A percentile compares a stretch with the other conserved stretches of the same genome.
Evolutionary conservation across 192 early-diverging fungal genomes (phyloP).

Genomic region (Bifiguratus adelaidae): DNA sequence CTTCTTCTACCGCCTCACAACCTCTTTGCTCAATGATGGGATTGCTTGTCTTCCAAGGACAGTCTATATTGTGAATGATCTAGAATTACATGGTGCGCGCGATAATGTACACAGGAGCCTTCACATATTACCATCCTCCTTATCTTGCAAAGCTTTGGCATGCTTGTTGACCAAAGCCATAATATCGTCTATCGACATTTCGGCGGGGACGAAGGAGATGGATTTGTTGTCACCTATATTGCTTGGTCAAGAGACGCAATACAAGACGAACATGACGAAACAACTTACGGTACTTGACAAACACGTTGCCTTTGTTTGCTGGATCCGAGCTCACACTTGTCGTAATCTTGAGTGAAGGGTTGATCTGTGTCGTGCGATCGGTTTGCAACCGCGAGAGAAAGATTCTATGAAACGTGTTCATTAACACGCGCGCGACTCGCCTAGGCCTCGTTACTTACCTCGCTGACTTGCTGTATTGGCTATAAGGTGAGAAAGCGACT

Average conservation of each 20-base stretch:
- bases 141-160: conserved; percentile 40
- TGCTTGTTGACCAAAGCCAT: conserved; percentile 37
- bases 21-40: too few species aligned
- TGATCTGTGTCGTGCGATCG: conserved; percentile 26
- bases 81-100: too few species aligned
- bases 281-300: conserved; percentile 32
- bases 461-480: conserved; percentile 27
- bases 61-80: too few species aligned
- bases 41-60: too few species aligned
- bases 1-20: too few species aligned
- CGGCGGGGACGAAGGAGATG: conserved; percentile 24
- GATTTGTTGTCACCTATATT: conserved; percentile 32
- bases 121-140: conserved; percentile 32
- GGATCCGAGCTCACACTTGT: conserved; percentile 31
- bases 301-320: conserved; percentile 19
- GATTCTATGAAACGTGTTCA: conserved; percentile 21
- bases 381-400: conserved; percentile 37
- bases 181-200: conserved; percentile 32
- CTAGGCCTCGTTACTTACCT: conserved; percentile 18
- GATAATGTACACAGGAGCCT: too few species aligned
- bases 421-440: neutral
- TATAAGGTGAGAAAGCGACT: conserved; percentile 37
- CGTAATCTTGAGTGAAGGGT: conserved; percentile 32
- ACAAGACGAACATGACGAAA: neutral
- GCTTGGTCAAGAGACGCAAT: neutral